Evolutionary conservation across 371 early-diverging fungal genomes (phyloP).

Genomic region (Choanephora cucurbitarum): DNA sequence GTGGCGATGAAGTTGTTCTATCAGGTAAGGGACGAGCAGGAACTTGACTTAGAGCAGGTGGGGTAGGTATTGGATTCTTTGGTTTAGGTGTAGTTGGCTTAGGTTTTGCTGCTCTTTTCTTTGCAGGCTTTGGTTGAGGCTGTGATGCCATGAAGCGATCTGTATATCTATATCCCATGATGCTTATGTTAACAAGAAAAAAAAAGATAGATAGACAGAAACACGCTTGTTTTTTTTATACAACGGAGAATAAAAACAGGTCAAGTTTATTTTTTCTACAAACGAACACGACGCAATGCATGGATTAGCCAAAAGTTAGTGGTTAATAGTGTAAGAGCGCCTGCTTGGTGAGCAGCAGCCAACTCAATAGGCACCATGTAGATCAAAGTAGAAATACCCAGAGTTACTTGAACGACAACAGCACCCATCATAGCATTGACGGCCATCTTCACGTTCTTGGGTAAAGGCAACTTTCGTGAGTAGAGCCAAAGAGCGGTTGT

Average conservation of each 20-base stretch:
- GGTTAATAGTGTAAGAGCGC: constrained; percentile 87
- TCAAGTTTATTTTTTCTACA: constrained; percentile 20
- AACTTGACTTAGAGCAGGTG: neutral
- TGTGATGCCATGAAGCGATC: neutral
- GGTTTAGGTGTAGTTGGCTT: neutral
- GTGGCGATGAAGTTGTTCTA: no score
- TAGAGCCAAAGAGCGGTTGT: constrained; percentile 73
- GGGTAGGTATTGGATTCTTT: neutral
- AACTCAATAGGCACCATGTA: constrained; percentile 92
- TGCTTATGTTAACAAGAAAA: neutral
- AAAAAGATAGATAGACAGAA: neutral
- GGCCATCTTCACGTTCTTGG: constrained; percentile 66
- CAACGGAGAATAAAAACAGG: no score
- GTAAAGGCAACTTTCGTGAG: constrained; percentile 73
- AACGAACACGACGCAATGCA: constrained; percentile 66
- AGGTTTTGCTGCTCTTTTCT: neutral
- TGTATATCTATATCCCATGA: neutral
- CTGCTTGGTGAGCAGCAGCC: constrained; percentile 96
- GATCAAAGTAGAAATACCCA: constrained; percentile 91
- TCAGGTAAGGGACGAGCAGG: no score
- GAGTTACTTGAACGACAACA: constrained; percentile 73
- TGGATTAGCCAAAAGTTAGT: constrained; percentile 82
- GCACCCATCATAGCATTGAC: constrained; percentile 76
- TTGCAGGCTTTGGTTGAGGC: neutral
- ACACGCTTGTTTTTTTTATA: no score